Percentiles rank a stretch among this genome's conserved stretches.
Conservation (phyloP, 768 basidiomycete species). For the Porphyrellus cyaneotinctus region DNA sequence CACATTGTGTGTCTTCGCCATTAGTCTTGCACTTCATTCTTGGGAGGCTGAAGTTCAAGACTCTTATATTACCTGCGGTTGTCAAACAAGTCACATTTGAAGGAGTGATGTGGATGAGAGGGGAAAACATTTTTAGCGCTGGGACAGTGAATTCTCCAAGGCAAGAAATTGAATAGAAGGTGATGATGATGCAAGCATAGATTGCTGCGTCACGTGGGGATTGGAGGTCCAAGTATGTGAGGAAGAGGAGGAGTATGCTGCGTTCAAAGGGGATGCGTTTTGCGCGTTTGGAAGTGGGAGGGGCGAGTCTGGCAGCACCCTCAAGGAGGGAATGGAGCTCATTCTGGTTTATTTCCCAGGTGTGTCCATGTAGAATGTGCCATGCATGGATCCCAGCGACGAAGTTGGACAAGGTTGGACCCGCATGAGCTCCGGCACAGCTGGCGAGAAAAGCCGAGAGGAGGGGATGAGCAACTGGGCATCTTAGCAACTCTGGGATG, state of each 20-base stretch:
- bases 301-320: not conserved
- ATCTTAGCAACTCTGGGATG: conserved; percentile 31
- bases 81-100: too few relatives aligned
- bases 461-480: conserved; percentile 17
- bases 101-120: too few relatives aligned
- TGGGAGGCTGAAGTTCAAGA: too few relatives aligned
- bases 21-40: not conserved
- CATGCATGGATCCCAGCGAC: conserved; percentile 39
- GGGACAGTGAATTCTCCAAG: too few relatives aligned
- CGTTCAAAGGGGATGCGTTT: not conserved
- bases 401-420: conserved; percentile 35
- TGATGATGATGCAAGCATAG: conserved; percentile 26
- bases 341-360: not conserved
- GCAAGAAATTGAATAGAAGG: not conserved
- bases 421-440: conserved; percentile 26
- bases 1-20: not conserved
- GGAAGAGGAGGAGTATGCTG: not conserved
- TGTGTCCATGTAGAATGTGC: conserved; percentile 33
- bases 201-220: conserved; percentile 34
- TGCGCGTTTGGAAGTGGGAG: not conserved
- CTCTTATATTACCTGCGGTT: too few relatives aligned
- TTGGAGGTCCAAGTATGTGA: conserved; percentile 20
- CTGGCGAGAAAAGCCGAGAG: conserved; percentile 30
- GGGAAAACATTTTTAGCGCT: too few relatives aligned
- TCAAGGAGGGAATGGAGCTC: not conserved